Percentiles rank a stretch among this genome's conserved stretches.
phyloP scores from a whole-genome alignment of 768 basidiomycete genomes.

The Lyophyllum semitale region DNA sequence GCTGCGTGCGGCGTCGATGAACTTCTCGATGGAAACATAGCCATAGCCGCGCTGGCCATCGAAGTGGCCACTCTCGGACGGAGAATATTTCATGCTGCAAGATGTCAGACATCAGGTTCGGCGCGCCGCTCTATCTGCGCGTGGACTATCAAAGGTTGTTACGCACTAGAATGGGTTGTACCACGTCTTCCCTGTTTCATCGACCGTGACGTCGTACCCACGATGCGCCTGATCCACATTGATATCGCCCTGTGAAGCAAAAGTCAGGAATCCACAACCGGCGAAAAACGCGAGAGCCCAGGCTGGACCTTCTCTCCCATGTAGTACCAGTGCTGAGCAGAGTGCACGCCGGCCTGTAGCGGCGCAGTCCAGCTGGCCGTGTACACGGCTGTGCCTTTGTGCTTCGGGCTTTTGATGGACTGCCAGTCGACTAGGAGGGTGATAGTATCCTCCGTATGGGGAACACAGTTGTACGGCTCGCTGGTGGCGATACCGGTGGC shows the following conservation, averaged over 20 bases:
- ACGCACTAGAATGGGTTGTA: conserved; percentile 92
- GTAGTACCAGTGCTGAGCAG: conserved; percentile 93
- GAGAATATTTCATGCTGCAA: conserved; percentile 89
- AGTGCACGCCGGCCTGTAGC: conserved; percentile 85
- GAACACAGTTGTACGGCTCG: conserved; percentile 85
- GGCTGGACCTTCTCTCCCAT: conserved; percentile 81
- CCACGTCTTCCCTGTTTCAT: conserved; percentile 82
- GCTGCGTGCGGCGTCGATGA: conserved; percentile 78
- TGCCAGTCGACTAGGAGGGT: conserved; percentile 95
- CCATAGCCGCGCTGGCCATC: conserved; percentile 95
- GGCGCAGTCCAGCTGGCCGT: conserved; percentile 96
- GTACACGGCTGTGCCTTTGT: conserved; percentile 87
- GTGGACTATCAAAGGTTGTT: not conserved
- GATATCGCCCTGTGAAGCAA: conserved; percentile 73
- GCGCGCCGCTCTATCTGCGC: not conserved
- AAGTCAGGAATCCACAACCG: conserved; percentile 6
- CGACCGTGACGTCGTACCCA: conserved; percentile 87
- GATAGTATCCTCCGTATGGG: conserved; percentile 92
- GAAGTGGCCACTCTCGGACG: conserved; percentile 89
- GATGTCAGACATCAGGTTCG: conserved; percentile 8
- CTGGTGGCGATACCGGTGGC: conserved; percentile 89
- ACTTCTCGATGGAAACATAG: conserved; percentile 90
- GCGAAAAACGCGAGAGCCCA: not conserved
- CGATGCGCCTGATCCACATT: conserved; percentile 92
- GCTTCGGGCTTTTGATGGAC: conserved; percentile 69